Conservation (phyloP, 2,329 filamentous ascomycete species). For the Penicillium vulpinum region DNA sequence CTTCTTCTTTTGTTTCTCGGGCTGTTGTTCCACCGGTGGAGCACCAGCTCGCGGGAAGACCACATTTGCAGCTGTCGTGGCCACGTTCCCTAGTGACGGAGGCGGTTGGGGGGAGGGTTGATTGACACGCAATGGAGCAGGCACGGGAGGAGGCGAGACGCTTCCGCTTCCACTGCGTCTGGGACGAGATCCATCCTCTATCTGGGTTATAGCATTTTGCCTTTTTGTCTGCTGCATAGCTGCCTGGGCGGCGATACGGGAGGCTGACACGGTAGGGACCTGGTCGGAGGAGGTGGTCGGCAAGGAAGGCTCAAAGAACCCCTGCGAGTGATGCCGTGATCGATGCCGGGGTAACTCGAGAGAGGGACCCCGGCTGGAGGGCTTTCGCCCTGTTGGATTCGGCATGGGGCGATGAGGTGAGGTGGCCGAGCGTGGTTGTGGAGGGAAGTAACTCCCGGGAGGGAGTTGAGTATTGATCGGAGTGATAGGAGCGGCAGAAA, state of each 20-base stretch:
- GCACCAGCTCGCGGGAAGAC: slow-evolving; percentile 57
- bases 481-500: slow-evolving; percentile 43
- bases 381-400: slow-evolving; percentile 40
- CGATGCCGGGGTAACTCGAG: slow-evolving; percentile 44
- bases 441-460: slow-evolving; percentile 24
- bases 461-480: slow-evolving; percentile 32
- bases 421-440: slow-evolving; percentile 32
- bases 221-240: slow-evolving; percentile 64
- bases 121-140: slow-evolving; percentile 27
- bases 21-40: slow-evolving; percentile 48
- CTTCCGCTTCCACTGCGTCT: slow-evolving; percentile 38
- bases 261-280: slow-evolving; percentile 54
- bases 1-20: slow-evolving; percentile 63
- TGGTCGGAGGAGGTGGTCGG: slow-evolving; percentile 54
- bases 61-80: slow-evolving; percentile 62
- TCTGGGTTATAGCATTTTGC: slow-evolving; percentile 50
- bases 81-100: slow-evolving; percentile 44
- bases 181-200: slow-evolving; percentile 32
- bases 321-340: slow-evolving; percentile 60
- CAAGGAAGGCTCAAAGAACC: slow-evolving; percentile 66
- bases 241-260: slow-evolving; percentile 65
- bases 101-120: slow-evolving; percentile 20
- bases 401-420: slow-evolving; percentile 39
- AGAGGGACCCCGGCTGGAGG: slow-evolving; percentile 40
- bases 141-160: slow-evolving; percentile 37